Conservation (phyloP, 1,284 basidiomycete genomes). For the Melampsora occidentalis region DNA sequence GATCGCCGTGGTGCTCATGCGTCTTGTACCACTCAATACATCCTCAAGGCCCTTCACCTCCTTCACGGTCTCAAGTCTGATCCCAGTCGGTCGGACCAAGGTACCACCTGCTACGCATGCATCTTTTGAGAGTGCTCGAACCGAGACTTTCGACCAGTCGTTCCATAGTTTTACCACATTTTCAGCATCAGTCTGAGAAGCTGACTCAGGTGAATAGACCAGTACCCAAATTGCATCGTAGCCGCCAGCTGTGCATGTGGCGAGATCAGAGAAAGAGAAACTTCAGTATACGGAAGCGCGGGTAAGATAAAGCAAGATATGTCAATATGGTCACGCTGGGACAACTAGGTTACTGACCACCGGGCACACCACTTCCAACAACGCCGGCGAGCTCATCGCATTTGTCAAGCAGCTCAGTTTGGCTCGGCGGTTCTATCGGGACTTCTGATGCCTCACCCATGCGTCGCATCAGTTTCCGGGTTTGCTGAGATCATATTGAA, state of each 20-base stretch:
- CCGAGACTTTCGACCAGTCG: slow-evolving; percentile 12
- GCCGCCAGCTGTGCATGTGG: slow-evolving; percentile 66
- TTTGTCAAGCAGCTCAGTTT: slow-evolving; percentile 78
- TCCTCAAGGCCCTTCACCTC: slow-evolving; percentile 3
- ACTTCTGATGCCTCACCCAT: slow-evolving; percentile 79
- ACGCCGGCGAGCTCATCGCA: slow-evolving; percentile 76
- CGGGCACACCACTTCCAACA: slow-evolving; percentile 91
- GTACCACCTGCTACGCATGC: slow-evolving; percentile 26
- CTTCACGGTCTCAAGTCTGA: neutral
- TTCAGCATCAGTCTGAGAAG: slow-evolving; percentile 2
- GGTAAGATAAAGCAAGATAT: neutral
- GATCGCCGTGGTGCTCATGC: neutral
- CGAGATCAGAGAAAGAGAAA: slow-evolving; percentile 2
- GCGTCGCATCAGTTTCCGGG: slow-evolving; percentile 76
- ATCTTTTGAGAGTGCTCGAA: slow-evolving; percentile 21
- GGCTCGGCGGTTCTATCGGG: slow-evolving; percentile 86
- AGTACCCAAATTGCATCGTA: slow-evolving; percentile 96
- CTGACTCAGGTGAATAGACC: slow-evolving; percentile 63
- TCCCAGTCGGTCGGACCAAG: neutral
- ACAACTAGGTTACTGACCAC: slow-evolving; percentile 57
- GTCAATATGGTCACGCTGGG: neutral
- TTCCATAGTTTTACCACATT: slow-evolving; percentile 16
- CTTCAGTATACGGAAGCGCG: neutral
- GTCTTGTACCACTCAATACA: neutral
- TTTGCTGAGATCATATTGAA: slow-evolving; percentile 51